Conservation (phyloP, 1,139 yeast species). For the Yamadazyma diospyri region DNA sequence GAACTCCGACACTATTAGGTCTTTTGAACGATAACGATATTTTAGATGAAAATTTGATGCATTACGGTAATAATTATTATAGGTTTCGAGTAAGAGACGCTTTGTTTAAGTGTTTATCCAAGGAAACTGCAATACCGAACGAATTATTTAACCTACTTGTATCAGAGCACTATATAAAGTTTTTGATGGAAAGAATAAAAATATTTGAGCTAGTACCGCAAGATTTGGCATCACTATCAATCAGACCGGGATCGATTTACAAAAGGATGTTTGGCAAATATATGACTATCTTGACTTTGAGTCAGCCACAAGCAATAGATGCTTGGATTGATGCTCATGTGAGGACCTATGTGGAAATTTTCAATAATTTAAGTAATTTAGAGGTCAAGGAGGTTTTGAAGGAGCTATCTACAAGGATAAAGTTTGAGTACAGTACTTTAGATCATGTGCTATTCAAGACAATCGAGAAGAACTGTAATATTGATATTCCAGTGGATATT, state of each 20-base stretch:
- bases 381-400: slow-evolving; percentile 14
- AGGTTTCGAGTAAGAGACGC: neutral
- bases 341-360: slow-evolving; percentile 11
- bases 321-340: slow-evolving; percentile 14
- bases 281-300: slow-evolving; percentile 13
- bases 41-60: neutral
- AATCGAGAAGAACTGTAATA: slow-evolving; percentile 1
- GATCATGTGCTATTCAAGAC: neutral
- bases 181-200: slow-evolving; percentile 16
- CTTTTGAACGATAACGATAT: neutral
- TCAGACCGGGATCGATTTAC: slow-evolving; percentile 7
- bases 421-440: slow-evolving; percentile 2
- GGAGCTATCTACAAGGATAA: slow-evolving; percentile 5
- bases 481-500: slow-evolving; percentile 1
- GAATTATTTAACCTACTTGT: slow-evolving; percentile 11
- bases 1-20: slow-evolving; percentile 3
- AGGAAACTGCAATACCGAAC: neutral
- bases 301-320: slow-evolving; percentile 7
- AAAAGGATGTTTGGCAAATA: slow-evolving; percentile 21
- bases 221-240: neutral
- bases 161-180: slow-evolving; percentile 16
- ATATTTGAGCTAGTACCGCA: slow-evolving; percentile 11
- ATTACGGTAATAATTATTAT: slow-evolving; percentile 2
- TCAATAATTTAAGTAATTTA: slow-evolving; percentile 15
- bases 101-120: neutral